Evolutionary conservation across 805 yeast genomes (phyloP), one percentile per base, ranked within the genome.

Genomic region (Kazachstania viticola): DNA sequence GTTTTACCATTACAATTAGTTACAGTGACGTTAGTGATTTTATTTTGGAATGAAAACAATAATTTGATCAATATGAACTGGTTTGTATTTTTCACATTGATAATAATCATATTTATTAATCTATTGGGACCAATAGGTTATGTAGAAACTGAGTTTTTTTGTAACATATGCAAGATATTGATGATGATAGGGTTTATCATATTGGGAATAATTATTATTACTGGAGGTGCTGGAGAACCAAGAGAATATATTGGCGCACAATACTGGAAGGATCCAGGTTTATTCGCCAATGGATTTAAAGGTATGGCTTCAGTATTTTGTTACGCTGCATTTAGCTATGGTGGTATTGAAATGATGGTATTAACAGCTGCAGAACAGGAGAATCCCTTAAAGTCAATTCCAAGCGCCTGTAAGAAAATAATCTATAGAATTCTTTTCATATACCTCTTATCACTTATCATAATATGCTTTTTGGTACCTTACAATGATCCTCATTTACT

Each of bases 391-490:
- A 58, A 66, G 62, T 68, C 76, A 13, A 72, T 75, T 29, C 79
- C 81, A 25, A 61, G 65, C 18, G 79, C 79, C 27, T 67, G 73
- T 40, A 67, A 65, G 42, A 69, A 71, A 38, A 76, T 73, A 14
- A 60, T 75, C 31, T 62, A 64, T 56, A 64, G 82, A 59, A 73
- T 75, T 45, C 51, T 70, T 31, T 48, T 73, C 14, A 73, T 75
- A 47, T 75, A 72, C 60, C 64, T 75, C 34, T 42, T 65, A 22
- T 65, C 78, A 33, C 69, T 58, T 46, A 72, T 55, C 31, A 62
- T 68, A 38, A 73, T 64, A 46, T 77, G 85, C 22, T 72, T 79
- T 44, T 61, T 82, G 36, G 91, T 82, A n/a, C 87, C 88, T 12
- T 78, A 65, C 49, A 62, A 61, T 36, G 69, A 72, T 37, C 44